Base-by-base conservation (phyloP, 129 eudicot species). In the Saposhnikovia divaricata region DNA sequence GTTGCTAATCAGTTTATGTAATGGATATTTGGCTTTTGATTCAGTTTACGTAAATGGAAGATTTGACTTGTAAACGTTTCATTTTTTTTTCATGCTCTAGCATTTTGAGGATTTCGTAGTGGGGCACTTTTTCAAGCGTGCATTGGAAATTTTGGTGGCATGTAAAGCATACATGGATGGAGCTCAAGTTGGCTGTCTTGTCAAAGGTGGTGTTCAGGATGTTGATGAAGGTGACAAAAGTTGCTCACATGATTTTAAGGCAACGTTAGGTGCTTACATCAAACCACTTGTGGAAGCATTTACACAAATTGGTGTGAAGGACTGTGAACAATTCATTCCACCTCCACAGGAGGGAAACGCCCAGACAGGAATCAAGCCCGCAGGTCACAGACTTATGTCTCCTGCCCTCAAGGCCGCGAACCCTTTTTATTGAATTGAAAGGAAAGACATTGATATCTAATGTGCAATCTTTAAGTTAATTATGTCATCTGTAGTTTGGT, bases 21-120 rank as follows among this genome's bases (percentile, higher is more conserved):
- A 23, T 57, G 66, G 28, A 9, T 3, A 9, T 59, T 59, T 61
- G 69, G 69, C 34, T 25, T 61, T 61, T 9, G 4, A 9, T n/a
- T 61, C 6, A 25, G 11, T 61, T 59, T 25, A 10, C 1, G 37
- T 61, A 23, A 23, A 59, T 23, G 3, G 18, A 21, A 2, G 11
- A 21, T 23, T 18, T 74, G 43, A 12, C 37, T 27, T 75, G 3
- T 75, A 15, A 75, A 46, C 42, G 8, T 80, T 85, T 85, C 43
- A 46, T 8, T 71, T 82, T 37, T 43, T 70, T 85, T 76, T 79
- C 61, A 2, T 47, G 79, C 45, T 85, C 89, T 83, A 93, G 96
- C 82, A 93, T 74, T 93, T 93, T 83, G 98, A 91, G 83, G 95
- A 89, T 81, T 81, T 91, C 65, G 95, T 93, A 28, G 74, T 82